Evolutionary conservation across 495 filamentous ascomycete species (phyloP).

Genomic region (Xylaria curta): DNA sequence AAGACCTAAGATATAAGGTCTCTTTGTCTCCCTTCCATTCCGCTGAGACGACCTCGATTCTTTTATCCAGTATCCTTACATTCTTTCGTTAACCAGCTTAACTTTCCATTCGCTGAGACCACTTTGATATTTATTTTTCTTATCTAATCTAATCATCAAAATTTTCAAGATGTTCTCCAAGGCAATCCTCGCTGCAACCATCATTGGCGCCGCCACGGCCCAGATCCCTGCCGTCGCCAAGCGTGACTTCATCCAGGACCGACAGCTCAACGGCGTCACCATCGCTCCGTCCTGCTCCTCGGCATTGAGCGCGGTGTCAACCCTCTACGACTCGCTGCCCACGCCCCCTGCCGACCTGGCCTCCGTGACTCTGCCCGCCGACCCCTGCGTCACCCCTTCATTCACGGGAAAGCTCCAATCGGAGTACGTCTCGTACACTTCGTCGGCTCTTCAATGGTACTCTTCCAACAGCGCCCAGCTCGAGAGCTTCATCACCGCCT

Average conservation of each 20-base stretch:
- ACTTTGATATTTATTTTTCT: not conserved
- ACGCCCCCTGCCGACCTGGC: slow-evolving; percentile 13
- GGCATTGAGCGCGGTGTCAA: not conserved
- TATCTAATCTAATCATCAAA: not conserved
- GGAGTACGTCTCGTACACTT: slow-evolving; percentile 26
- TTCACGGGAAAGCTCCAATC: slow-evolving; percentile 24
- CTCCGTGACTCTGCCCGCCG: not conserved
- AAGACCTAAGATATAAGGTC: not conserved
- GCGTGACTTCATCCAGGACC: slow-evolving; percentile 19
- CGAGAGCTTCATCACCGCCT: slow-evolving; percentile 22
- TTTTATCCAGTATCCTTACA: not conserved
- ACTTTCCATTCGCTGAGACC: not conserved
- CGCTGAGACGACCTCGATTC: not conserved
- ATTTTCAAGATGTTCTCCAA: slow-evolving; percentile 40
- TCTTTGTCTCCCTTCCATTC: not conserved
- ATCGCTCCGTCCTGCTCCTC: slow-evolving; percentile 1
- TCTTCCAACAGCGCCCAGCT: slow-evolving; percentile 24
- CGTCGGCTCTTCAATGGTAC: slow-evolving; percentile 27
- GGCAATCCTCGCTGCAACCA: slow-evolving; percentile 36
- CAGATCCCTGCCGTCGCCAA: slow-evolving; percentile 13
- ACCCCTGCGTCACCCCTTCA: slow-evolving; percentile 25
- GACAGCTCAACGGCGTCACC: not conserved
- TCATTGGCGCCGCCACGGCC: slow-evolving; percentile 35
- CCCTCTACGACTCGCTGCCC: not conserved
- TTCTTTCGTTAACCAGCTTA: not conserved